Conservation (phyloP, 2,329 filamentous ascomycete species). For the Sporothrix mexicana region DNA sequence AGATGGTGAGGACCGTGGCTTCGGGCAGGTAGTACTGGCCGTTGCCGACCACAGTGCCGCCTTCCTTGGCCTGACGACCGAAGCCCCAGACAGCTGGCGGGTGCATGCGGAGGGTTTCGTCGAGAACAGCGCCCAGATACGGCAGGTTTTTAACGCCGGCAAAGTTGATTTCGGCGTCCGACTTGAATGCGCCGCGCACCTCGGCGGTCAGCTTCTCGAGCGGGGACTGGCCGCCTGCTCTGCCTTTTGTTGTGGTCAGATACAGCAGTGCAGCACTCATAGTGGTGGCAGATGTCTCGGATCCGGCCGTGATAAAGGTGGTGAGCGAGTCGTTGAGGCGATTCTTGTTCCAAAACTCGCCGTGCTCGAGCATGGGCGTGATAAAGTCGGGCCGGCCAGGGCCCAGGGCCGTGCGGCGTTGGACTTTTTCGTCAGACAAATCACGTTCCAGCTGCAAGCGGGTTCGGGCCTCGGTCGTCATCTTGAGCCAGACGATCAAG, state of each 20-base stretch:
- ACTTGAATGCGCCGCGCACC: slow-evolving; percentile 49
- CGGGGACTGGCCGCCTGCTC: background rate
- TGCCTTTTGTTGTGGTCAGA: slow-evolving; percentile 42
- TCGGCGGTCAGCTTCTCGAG: slow-evolving; percentile 50
- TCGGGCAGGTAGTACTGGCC: slow-evolving; percentile 32
- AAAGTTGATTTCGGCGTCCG: slow-evolving; percentile 45
- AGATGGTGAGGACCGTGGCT: slow-evolving; percentile 40
- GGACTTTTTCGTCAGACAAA: slow-evolving; percentile 26
- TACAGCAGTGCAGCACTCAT: slow-evolving; percentile 50
- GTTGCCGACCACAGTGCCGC: slow-evolving; percentile 28
- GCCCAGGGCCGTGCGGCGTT: slow-evolving; percentile 24
- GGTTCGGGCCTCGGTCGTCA: slow-evolving; percentile 10
- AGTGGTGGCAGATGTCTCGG: slow-evolving; percentile 58
- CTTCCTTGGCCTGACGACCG: slow-evolving; percentile 39
- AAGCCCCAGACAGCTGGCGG: slow-evolving; percentile 43
- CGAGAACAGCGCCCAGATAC: slow-evolving; percentile 47
- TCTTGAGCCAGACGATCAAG: background rate
- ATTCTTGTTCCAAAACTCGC: slow-evolving; percentile 13
- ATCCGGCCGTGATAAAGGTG: slow-evolving; percentile 53
- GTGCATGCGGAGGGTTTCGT: slow-evolving; percentile 47
- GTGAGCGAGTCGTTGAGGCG: slow-evolving; percentile 31
- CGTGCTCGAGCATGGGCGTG: slow-evolving; percentile 31
- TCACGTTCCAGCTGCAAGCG: slow-evolving; percentile 13
- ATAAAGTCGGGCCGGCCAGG: slow-evolving; percentile 36
- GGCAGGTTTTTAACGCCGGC: slow-evolving; percentile 41